Base-by-base conservation (phyloP, 495 filamentous ascomycete genomes). In the Aspergillus nidulans region DNA sequence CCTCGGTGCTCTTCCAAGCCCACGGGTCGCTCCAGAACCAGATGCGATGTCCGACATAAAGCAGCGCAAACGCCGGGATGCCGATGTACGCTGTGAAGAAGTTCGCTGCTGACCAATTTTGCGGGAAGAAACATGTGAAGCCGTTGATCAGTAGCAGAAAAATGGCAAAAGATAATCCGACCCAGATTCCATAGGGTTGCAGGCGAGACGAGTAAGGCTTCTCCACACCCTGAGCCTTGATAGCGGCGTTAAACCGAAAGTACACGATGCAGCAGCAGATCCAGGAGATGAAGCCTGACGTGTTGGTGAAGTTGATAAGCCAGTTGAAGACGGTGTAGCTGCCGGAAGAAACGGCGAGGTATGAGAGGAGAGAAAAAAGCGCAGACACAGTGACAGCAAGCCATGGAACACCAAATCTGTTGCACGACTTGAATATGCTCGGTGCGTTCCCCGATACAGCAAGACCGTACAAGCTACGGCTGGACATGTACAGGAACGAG, bases 401-500 rank as follows among this genome's bases (percentile, higher is more conserved):
- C 50, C 74, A 77, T 10, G 77, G 80, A 2, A 82, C 78, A 15
- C 76, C 76, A 61, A 63, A 67, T 49, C 74, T 72, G 49, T 71
- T 79, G 61, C 75, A 78, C n/a, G 69, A 51, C 38, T 71, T 76
- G 66, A 79, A 76, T 38, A 79, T 62, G 41, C 61, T 67, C 1
- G 77, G 77, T 3, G 77, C 77, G 53, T 76, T 73, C 15, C 75
- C 76, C 15, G 74, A 71, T 24, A 82, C 63, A n/a, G 80, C 77
- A n/a, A 83, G 66, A 0, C 74, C 76, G 62, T 81, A 81, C 8
- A 81, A 66, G 2, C 73, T 85, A n/a, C 90, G 82, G 0, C 84
- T 87, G n/a, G 85, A 88, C 28, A 85, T 89, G 72, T 90, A 92
- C 50, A 91, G 76, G 76, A 88, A 90, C 2, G 87, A 85, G 64